A percentile compares a stretch with the other conserved stretches of the same genome.
Conservation (phyloP, 441 rosid genomes). For the Croton setiger region DNA sequence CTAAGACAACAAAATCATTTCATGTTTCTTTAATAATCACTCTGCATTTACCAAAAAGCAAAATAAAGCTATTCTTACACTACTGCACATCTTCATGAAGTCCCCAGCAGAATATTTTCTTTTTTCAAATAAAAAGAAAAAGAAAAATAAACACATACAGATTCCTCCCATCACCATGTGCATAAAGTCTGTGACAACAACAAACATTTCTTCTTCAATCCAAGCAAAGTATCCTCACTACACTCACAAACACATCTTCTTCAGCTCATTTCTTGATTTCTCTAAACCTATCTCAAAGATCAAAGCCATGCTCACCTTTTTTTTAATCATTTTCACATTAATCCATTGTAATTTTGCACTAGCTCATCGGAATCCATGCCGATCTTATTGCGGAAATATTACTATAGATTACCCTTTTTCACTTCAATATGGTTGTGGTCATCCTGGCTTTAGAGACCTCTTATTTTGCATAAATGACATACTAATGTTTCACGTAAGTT, state of each 20-base stretch:
- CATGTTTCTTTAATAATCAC: background rate
- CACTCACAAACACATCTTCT: background rate
- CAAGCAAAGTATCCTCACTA: constrained; percentile 39
- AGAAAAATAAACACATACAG: background rate
- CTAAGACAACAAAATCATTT: constrained; percentile 18
- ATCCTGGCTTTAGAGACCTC: constrained; percentile 76
- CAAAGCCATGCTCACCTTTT: constrained; percentile 22
- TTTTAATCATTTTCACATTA: constrained; percentile 15
- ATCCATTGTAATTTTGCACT: background rate
- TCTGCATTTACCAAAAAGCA: constrained; percentile 1
- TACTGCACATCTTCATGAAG: constrained; percentile 8
- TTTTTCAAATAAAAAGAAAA: background rate
- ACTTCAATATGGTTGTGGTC: constrained; percentile 72
- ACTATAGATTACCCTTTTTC: constrained; percentile 80
- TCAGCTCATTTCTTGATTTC: background rate
- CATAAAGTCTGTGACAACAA: constrained; percentile 25
- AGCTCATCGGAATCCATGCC: constrained; percentile 31
- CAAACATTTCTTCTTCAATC: constrained; percentile 12
- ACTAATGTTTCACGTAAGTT: constrained; percentile 79
- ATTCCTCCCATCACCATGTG: constrained; percentile 32
- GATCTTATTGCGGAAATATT: constrained; percentile 80
- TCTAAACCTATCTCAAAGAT: background rate
- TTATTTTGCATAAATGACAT: constrained; percentile 76
- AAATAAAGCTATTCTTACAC: constrained; percentile 21
- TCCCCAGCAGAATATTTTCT: background rate